Conservation (phyloP, 1,139 yeast species). For the Scheffersomyces quercinus region DNA sequence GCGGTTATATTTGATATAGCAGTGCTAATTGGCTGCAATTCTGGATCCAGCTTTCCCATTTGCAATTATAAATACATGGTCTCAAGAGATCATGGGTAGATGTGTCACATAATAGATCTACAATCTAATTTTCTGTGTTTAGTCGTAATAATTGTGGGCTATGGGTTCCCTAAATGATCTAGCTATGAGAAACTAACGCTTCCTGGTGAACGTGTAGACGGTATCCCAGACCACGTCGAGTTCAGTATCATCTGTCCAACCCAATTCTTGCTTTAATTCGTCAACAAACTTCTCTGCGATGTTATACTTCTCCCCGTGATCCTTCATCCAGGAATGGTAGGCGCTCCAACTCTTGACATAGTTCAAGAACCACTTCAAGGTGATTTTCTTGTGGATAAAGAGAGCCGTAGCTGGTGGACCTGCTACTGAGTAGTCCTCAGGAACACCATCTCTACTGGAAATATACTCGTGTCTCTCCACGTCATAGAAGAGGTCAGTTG, state of each 20-base stretch:
- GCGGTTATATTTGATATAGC: no score
- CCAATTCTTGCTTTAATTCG: constrained; percentile 39
- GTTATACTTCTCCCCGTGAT: constrained; percentile 30
- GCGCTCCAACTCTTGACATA: constrained; percentile 72
- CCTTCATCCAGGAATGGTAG: constrained; percentile 62
- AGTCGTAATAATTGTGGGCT: no score
- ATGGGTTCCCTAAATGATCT: no score
- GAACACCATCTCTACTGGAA: constrained; percentile 14
- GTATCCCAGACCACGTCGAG: constrained; percentile 62
- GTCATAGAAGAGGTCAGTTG: constrained; percentile 39
- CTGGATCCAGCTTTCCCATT: no score
- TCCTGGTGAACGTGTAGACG: constrained; percentile 48
- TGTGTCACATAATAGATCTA: no score
- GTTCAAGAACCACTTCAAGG: constrained; percentile 43
- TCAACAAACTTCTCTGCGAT: constrained; percentile 44
- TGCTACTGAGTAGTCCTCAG: constrained; percentile 20
- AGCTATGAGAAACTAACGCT: no score
- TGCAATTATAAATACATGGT: no score
- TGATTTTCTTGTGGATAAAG: constrained; percentile 40
- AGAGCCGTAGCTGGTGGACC: constrained; percentile 31
- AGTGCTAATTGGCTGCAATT: no score
- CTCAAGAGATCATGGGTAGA: no score
- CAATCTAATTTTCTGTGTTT: no score
- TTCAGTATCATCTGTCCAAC: constrained; percentile 45
- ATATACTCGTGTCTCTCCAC: constrained; percentile 37